Evolutionary conservation across 179 eudicot genomes (phyloP).

Genomic region (Vitellaria paradoxa): DNA sequence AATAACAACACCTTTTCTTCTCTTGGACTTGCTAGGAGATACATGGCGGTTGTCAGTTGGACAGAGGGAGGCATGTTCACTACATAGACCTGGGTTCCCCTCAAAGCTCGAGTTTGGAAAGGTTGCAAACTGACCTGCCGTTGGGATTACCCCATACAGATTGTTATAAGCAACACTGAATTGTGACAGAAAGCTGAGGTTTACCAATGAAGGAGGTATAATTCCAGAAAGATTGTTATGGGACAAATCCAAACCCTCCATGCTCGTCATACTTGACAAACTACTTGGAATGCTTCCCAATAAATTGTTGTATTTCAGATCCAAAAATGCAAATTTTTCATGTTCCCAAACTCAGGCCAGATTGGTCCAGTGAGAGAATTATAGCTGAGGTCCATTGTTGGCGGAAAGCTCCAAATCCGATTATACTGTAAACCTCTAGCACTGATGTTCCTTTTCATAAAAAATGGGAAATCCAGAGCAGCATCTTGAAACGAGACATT

Average conservation of each 20-base stretch:
- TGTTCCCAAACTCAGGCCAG: constrained; percentile 42
- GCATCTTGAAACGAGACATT: constrained; percentile 24
- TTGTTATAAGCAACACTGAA: constrained; percentile 43
- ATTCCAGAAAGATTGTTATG: constrained; percentile 35
- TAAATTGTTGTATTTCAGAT: constrained; percentile 33
- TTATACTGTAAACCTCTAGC: constrained; percentile 27
- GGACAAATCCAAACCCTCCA: constrained; percentile 40
- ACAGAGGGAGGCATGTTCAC: constrained; percentile 28
- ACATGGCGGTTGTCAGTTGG: neutral
- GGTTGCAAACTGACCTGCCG: constrained; percentile 37
- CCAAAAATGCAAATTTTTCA: constrained; percentile 35
- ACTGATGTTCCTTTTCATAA: constrained; percentile 24
- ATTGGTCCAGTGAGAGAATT: constrained; percentile 35
- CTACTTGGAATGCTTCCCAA: constrained; percentile 34
- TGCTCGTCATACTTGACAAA: constrained; percentile 34
- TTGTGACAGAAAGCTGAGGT: constrained; percentile 35
- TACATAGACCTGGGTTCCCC: constrained; percentile 43
- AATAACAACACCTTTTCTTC: constrained; percentile 15
- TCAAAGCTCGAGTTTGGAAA: constrained; percentile 43
- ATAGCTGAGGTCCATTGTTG: constrained; percentile 28
- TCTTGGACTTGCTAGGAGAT: constrained; percentile 8
- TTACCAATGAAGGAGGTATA: constrained; percentile 36
- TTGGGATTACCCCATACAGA: constrained; percentile 35
- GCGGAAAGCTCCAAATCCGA: constrained; percentile 36
- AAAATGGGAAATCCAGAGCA: constrained; percentile 31